These are phyloP conservation scores for Pseudevernia furfuracea DNA, from an alignment of 495 filamentous ascomycete species.

Conservation along the genomic window DNA sequence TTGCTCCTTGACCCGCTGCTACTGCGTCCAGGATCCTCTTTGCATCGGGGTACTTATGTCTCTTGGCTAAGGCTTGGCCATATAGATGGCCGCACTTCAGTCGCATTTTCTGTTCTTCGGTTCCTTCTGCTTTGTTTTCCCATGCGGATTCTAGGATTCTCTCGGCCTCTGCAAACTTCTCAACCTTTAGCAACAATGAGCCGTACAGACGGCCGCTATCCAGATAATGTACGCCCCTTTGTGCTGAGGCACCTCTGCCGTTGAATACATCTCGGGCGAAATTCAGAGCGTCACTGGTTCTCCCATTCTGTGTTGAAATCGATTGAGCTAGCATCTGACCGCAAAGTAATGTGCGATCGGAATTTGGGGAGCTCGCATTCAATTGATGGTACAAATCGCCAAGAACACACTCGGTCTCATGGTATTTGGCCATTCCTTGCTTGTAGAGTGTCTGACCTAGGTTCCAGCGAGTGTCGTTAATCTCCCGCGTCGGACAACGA, in stretches of 20 bases:
- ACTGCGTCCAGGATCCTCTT: conserved; percentile 1
- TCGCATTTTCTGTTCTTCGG: neutral
- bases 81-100: conserved; percentile 13
- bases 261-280: neutral
- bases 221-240: neutral
- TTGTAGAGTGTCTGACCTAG: conserved; percentile 1
- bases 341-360: neutral
- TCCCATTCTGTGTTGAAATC: neutral
- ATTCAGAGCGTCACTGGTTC: neutral
- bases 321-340: conserved; percentile 9
- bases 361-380: neutral
- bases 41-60: neutral
- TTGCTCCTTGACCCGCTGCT: neutral
- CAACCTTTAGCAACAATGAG: neutral
- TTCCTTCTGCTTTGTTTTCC: neutral
- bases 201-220: conserved; percentile 4
- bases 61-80: neutral
- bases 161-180: neutral
- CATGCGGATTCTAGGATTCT: neutral
- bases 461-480: neutral
- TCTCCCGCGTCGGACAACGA: neutral
- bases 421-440: neutral
- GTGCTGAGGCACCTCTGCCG: neutral
- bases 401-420: neutral
- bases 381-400: conserved; percentile 1